Conservation (phyloP, 805 yeast genomes). For the Huiozyma naganishii region DNA sequence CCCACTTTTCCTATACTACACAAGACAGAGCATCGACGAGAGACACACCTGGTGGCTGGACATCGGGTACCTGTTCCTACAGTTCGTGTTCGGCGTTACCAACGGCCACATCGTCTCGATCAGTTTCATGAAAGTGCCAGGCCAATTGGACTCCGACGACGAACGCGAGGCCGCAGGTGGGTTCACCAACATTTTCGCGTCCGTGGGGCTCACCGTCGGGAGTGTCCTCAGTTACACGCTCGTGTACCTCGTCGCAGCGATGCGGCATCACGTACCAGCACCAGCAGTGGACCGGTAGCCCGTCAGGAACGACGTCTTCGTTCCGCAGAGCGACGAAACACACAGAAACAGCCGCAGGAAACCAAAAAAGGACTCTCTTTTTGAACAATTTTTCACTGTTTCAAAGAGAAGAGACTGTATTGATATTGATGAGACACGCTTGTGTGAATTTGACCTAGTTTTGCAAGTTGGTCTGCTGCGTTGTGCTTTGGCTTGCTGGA, state of each 20-base stretch:
- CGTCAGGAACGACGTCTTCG: background rate
- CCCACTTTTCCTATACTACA: slow-evolving; percentile 65
- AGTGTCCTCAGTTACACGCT: slow-evolving; percentile 63
- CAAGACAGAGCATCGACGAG: slow-evolving; percentile 4
- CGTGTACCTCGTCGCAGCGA: slow-evolving; percentile 27
- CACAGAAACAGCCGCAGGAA: too few species aligned
- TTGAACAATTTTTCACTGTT: too few species aligned
- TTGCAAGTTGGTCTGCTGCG: too few species aligned
- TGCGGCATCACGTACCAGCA: background rate
- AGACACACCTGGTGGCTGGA: slow-evolving; percentile 39
- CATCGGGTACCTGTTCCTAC: slow-evolving; percentile 53
- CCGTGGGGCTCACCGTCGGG: slow-evolving; percentile 71
- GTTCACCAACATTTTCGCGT: slow-evolving; percentile 69
- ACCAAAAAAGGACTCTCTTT: too few species aligned
- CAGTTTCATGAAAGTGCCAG: slow-evolving; percentile 66
- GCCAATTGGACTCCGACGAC: slow-evolving; percentile 44
- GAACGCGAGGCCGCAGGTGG: slow-evolving; percentile 94
- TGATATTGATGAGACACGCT: too few species aligned
- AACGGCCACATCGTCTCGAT: slow-evolving; percentile 80
- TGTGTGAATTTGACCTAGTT: too few species aligned
- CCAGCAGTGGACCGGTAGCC: background rate
- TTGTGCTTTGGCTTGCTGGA: too few species aligned
- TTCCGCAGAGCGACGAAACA: background rate
- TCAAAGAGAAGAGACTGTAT: too few species aligned
- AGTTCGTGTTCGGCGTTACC: slow-evolving; percentile 72